Base-by-base conservation (phyloP, 1,139 yeast genomes). In the Debaryomyces nepalensis region DNA sequence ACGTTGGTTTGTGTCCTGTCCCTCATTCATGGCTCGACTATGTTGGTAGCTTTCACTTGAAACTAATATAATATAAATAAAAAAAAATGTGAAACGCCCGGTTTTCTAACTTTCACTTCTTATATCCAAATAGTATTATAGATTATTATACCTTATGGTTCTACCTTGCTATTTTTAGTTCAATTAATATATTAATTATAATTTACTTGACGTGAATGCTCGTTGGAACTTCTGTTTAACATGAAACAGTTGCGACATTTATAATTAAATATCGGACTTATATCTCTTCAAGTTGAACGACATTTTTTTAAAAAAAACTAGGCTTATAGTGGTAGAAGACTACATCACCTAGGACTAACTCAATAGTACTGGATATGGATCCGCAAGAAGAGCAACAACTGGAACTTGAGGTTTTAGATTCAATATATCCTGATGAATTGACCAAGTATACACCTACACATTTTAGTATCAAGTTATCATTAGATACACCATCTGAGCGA, bases 341-440 rank as follows among this genome's bases (percentile, higher is more conserved):
- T 3, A 8, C 8, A 4, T n/a, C n/a, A 12, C 5, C 9, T 6
- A 10, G 18, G n/a, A 10, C 7, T 9, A 2, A 12, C 20, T 8
- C 8, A 15, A n/a, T 8, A n/a, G 11, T 20, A 30, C 18, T 8
- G n/a, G 48, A 30, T 40, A 87, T 87, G 95, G 89, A 84, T 52
- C 77, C 81, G 44, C 57, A 63, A 39, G 95, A 85, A 61, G 96
- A 87, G 60, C 95, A 87, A 57, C 59, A 58, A 27, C 93, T 87
- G 63, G 96, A 88, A 59, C 64, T 88, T 34, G 95, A 87, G 62
- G 89, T 90, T 30, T 75, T 93, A 47, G 84, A 87, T 61, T 84
- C 95, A 18, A 93, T 93, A 45, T 93, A 91, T 59, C 98, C 98
- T 2, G 97, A 90, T 61, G 98, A 93, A 61, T 66, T 93, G 32